phyloP scores from a whole-genome alignment of 345 rosid genomes.

The Hypericum androsaemum region DNA sequence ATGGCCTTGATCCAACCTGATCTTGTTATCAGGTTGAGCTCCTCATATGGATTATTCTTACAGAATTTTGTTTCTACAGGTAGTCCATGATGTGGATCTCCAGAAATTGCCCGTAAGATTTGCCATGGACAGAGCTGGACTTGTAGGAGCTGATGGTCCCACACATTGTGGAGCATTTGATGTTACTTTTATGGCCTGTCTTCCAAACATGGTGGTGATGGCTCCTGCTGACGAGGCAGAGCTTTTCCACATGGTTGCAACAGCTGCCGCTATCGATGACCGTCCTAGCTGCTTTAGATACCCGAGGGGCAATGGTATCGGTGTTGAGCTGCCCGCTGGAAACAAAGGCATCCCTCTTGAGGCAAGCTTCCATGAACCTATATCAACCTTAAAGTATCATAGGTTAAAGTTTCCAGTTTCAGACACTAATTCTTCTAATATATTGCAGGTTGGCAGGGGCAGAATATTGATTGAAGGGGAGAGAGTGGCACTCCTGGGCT shows the following conservation, averaged over 20 bases:
- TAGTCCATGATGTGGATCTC: conserved; percentile 44
- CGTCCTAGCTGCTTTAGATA: conserved; percentile 43
- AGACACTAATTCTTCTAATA: too few species aligned
- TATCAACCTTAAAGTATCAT: not conserved
- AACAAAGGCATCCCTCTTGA: conserved; percentile 42
- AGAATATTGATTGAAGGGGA: conserved; percentile 31
- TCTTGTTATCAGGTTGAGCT: not conserved
- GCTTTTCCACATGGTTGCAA: conserved; percentile 49
- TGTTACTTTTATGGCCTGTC: conserved; percentile 43
- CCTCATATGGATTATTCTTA: not conserved
- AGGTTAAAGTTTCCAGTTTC: not conserved
- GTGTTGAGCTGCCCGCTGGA: conserved; percentile 26
- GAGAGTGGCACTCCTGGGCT: conserved; percentile 37
- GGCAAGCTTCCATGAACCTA: conserved; percentile 7
- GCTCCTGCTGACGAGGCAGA: conserved; percentile 45
- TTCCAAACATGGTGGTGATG: conserved; percentile 57
- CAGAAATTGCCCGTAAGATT: conserved; percentile 50
- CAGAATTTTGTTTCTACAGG: conserved; percentile 13
- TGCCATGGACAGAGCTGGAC: conserved; percentile 40
- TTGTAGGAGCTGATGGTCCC: conserved; percentile 49
- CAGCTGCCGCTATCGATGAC: conserved; percentile 42
- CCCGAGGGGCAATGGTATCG: conserved; percentile 44
- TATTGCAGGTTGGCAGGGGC: conserved; percentile 35
- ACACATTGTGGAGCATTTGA: conserved; percentile 49
- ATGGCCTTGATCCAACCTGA: too few species aligned